Evolutionary conservation across 2,329 filamentous ascomycete genomes (phyloP).

Genomic region (Grosmannia clavigera): DNA sequence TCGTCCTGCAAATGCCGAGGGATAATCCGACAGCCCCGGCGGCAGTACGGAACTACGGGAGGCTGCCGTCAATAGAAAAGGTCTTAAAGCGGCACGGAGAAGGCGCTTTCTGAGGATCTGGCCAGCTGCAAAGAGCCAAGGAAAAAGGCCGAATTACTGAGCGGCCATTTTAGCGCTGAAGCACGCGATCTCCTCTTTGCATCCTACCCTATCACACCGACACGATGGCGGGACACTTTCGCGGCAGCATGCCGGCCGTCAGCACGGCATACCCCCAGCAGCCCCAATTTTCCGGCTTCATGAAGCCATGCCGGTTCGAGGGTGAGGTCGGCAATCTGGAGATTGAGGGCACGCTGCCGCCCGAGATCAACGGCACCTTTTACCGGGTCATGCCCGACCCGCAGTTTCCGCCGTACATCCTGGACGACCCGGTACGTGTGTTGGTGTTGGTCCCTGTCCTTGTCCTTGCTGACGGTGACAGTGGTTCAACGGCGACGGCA

Average conservation of each 20-base stretch:
- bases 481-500: neutral
- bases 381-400: neutral
- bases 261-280: neutral
- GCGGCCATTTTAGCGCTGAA: neutral
- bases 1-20: neutral
- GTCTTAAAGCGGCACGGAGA: too few species aligned
- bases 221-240: neutral
- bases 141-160: too few species aligned
- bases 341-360: neutral
- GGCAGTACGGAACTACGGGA: too few species aligned
- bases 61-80: too few species aligned
- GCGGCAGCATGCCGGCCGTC: neutral
- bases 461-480: neutral
- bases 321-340: neutral
- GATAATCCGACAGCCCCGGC: neutral
- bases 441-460: too few species aligned
- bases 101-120: neutral
- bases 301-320: constrained; percentile 6
- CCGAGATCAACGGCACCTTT: neutral
- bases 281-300: constrained; percentile 1
- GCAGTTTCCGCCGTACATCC: neutral
- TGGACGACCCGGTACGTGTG: neutral
- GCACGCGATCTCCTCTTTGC: neutral
- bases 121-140: too few species aligned
- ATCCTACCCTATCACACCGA: neutral